phyloP scores from a whole-genome alignment of 2,329 filamentous ascomycete genomes.

The Chrysoporthe cubensis region DNA sequence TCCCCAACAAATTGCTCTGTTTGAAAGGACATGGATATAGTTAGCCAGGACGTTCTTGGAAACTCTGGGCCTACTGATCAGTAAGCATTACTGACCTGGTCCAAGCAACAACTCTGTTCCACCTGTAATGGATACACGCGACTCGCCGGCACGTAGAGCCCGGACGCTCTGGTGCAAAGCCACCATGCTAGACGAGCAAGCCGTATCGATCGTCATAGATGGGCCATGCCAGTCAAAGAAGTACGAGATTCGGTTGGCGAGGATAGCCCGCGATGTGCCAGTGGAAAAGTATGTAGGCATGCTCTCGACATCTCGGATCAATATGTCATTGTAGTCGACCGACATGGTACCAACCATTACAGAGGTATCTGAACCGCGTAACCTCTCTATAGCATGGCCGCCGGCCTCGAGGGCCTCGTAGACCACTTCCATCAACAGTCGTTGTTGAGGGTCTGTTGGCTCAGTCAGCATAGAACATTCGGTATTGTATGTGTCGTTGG shows the following conservation, averaged over 20 bases:
- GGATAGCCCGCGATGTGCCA: background rate
- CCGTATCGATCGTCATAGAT: conserved; percentile 45
- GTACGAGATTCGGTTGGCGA: no score
- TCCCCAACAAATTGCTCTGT: conserved; percentile 1
- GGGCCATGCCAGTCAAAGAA: no score
- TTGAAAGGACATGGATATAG: background rate
- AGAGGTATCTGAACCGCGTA: conserved; percentile 33
- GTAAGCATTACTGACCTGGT: conserved; percentile 31
- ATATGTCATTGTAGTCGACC: conserved; percentile 33
- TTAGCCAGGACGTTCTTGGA: background rate
- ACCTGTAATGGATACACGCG: conserved; percentile 38
- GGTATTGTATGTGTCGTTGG: no score
- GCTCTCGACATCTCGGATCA: conserved; percentile 27
- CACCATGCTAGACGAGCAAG: conserved; percentile 45
- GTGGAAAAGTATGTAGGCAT: conserved; percentile 36
- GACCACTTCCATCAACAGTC: conserved; percentile 30
- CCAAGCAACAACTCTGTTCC: conserved; percentile 42
- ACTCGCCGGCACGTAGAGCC: conserved; percentile 38
- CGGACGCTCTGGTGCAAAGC: conserved; percentile 44
- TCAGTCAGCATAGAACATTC: background rate
- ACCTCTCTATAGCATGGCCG: conserved; percentile 29
- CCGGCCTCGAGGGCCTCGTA: conserved; percentile 32
- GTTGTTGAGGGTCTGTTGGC: conserved; percentile 24
- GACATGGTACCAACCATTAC: conserved; percentile 35
- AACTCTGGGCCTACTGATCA: background rate